Evolutionary conservation across 768 basidiomycete species (phyloP), one percentile per base, ranked within the genome.

Genomic region (Hygrophorus russula): DNA sequence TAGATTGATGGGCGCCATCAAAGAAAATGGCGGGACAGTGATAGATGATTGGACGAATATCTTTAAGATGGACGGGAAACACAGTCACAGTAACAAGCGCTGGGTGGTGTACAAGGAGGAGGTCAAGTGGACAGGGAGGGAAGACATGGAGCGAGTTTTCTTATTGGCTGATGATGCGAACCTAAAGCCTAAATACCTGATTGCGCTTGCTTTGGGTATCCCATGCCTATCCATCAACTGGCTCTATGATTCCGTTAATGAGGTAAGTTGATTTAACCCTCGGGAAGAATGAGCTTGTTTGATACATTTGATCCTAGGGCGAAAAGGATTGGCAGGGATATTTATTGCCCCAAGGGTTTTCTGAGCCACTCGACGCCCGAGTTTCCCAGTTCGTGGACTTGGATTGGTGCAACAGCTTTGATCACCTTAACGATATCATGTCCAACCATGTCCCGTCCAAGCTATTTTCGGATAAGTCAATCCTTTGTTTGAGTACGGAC

Each of bases 191-290:
- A 93, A 92, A 59, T 90, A 74, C 53, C 65, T 94, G 42, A 69
- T 81, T 2, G 85, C 89, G 5, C 71, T 97, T 28, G 89, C 86
- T 0, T 65, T 91, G 32, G 91, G 91, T 9, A 78, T 96, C 41
- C 92, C 92, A 3, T 91, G 87, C 50, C 53, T 96, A 18, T 71
- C 70, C 1, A 57, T 69, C 4, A 61, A 67, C 9, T 91, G 80
- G 74, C 55, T 82, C 24, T 49, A 64, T 28, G 59, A 66, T 18
- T 65, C 2, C 19, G 15, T 20, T 34, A 38, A 31, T 44, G 13
- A 37, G n/a, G 44, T 45, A 30, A 37, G 29, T 31, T n/a, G 15
- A 10, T 30, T 31, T 29, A 5, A 35, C 32, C 34, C 41, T 27
- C 15, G 35, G 12, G 17, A 40, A 28, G 3, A 8, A 15, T 45